Percentiles rank a stretch among this genome's conserved stretches.
Evolutionary conservation across 2,329 filamentous ascomycete species (phyloP).

Genomic region (Talaromyces sp.): DNA sequence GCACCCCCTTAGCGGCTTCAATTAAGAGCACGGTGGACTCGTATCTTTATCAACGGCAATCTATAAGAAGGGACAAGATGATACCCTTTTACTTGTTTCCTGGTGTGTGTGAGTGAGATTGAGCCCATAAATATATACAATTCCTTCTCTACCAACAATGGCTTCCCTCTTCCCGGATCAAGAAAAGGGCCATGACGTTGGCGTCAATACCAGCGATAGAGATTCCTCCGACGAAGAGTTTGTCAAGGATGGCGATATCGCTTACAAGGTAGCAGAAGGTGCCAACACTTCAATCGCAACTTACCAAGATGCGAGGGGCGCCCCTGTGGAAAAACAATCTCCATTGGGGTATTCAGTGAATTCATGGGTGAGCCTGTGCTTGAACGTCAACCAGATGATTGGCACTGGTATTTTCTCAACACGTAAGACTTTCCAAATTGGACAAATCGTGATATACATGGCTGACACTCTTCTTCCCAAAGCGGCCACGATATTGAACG

Average conservation of each 20-base stretch:
- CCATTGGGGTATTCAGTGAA: slow-evolving; percentile 60
- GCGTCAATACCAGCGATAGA: neutral
- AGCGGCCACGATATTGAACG: slow-evolving; percentile 58
- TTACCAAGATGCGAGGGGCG: slow-evolving; percentile 58
- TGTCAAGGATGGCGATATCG: slow-evolving; percentile 16
- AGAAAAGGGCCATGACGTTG: slow-evolving; percentile 9
- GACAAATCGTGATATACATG: neutral
- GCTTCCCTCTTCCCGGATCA: slow-evolving; percentile 11
- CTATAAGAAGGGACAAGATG: neutral
- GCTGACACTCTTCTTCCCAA: neutral
- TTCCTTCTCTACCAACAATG: neutral
- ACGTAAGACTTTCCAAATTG: slow-evolving; percentile 43
- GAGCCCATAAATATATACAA: neutral
- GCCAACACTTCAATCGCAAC: slow-evolving; percentile 13
- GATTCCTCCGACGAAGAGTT: slow-evolving; percentile 12
- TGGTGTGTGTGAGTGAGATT: neutral
- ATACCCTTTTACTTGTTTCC: neutral
- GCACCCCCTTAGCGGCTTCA: slow-evolving; percentile 10
- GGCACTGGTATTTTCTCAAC: slow-evolving; percentile 65
- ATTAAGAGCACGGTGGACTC: neutral
- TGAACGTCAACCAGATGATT: slow-evolving; percentile 63
- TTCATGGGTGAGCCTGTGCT: slow-evolving; percentile 55
- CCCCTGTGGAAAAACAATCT: slow-evolving; percentile 58
- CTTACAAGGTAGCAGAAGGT: slow-evolving; percentile 15
- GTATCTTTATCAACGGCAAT: neutral